Evolutionary conservation across 2,329 filamentous ascomycete genomes (phyloP).

Genomic region (Claviceps sp.): DNA sequence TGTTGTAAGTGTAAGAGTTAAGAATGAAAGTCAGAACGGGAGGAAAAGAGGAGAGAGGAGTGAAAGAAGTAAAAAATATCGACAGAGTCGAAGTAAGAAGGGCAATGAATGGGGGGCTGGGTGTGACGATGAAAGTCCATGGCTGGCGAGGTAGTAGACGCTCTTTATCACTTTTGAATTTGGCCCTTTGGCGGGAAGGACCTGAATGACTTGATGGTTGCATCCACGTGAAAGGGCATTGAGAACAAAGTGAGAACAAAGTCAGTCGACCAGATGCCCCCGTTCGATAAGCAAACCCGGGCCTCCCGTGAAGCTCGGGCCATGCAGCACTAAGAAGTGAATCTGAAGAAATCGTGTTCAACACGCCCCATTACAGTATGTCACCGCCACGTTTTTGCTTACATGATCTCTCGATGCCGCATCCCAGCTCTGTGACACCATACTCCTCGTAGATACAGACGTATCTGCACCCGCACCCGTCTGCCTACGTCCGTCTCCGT

Average conservation of each 20-base stretch:
- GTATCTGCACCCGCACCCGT: too few species aligned
- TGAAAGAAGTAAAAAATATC: not conserved
- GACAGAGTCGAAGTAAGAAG: not conserved
- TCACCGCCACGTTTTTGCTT: too few species aligned
- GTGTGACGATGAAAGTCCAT: not conserved
- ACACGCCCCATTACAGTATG: too few species aligned
- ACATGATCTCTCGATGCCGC: too few species aligned
- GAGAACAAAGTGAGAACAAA: slow-evolving; percentile 5
- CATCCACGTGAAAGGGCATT: not conserved
- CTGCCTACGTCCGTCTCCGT: not conserved
- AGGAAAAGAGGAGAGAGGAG: too few species aligned
- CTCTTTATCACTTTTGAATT: not conserved
- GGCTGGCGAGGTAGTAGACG: not conserved
- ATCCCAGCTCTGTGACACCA: too few species aligned
- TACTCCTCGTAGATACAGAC: too few species aligned
- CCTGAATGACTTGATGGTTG: not conserved
- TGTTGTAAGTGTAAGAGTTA: too few species aligned
- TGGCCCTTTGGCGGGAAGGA: not conserved
- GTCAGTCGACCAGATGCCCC: not conserved
- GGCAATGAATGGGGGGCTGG: not conserved
- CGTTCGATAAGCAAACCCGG: not conserved
- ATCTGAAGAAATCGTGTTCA: not conserved
- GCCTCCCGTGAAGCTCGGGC: not conserved
- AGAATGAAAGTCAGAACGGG: not conserved
- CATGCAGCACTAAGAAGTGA: not conserved